Evolutionary conservation across 2,329 filamentous ascomycete species (phyloP).

Genomic region (Paecilomyces dactylethromorphus): DNA sequence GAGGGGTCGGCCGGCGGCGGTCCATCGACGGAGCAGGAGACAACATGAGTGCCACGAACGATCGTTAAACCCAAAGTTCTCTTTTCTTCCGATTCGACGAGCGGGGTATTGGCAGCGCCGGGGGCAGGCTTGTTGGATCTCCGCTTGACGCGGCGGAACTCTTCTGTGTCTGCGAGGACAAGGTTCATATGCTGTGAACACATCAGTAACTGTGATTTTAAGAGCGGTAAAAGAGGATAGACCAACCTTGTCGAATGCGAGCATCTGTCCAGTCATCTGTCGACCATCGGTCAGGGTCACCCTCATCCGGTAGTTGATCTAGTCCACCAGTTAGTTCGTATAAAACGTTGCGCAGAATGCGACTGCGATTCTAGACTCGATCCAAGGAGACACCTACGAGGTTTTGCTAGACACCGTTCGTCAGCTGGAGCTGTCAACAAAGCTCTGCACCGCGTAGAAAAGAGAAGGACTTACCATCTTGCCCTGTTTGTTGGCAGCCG

Average conservation of each 20-base stretch:
- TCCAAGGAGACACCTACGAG: conserved; percentile 45
- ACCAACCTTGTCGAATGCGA: conserved; percentile 90
- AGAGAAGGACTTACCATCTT: conserved; percentile 79
- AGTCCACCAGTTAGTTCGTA: conserved; percentile 2
- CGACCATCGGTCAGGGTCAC: conserved; percentile 91
- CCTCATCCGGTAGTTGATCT: conserved; percentile 99
- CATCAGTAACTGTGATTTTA: conserved; percentile 1
- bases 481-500: conserved; percentile 85
- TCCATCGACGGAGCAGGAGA: conserved; percentile 91
- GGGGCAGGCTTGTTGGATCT: conserved; percentile 64
- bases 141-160: conserved; percentile 86
- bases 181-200: conserved; percentile 87
- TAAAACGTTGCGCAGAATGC: conserved; percentile 71
- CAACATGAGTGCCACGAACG: conserved; percentile 87
- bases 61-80: conserved; percentile 93
- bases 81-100: conserved; percentile 91
- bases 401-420: conserved; percentile 50
- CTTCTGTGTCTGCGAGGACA: conserved; percentile 96
- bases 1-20: conserved; percentile 92
- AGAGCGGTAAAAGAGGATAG: background rate
- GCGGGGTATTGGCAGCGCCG: conserved; percentile 53
- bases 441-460: conserved; percentile 25
- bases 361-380: conserved; percentile 74
- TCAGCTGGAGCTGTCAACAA: conserved; percentile 56
- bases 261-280: conserved; percentile 96